Percentiles rank a stretch among this genome's conserved stretches.
Evolutionary conservation across 495 filamentous ascomycete genomes (phyloP).

Genomic region (Neurospora sp.): DNA sequence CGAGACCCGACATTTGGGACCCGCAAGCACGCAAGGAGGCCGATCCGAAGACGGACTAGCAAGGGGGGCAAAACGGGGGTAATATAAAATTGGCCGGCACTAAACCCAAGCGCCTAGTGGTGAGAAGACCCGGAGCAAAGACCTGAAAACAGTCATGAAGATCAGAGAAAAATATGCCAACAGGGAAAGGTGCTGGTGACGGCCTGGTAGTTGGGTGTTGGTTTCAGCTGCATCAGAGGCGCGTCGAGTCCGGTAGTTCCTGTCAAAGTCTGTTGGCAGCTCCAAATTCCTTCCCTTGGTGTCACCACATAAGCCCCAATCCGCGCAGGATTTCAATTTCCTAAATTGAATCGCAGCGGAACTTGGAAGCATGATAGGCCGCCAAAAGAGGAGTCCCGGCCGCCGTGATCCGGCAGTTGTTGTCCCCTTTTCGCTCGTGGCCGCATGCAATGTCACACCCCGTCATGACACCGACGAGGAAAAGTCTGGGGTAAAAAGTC

Average conservation of each 20-base stretch:
- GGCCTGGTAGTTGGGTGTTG: too few relatives aligned
- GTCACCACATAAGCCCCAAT: not conserved
- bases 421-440: not conserved
- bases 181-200: too few relatives aligned
- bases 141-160: too few relatives aligned
- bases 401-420: not conserved
- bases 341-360: not conserved
- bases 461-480: not conserved
- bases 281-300: not conserved
- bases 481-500: not conserved
- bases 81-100: not conserved
- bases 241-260: not conserved
- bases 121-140: too few relatives aligned
- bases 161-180: too few relatives aligned
- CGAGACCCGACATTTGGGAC: not conserved
- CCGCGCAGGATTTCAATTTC: not conserved
- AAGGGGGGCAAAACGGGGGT: not conserved
- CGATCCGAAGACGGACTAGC: not conserved
- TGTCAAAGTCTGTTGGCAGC: not conserved
- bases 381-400: not conserved
- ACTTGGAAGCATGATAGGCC: not conserved
- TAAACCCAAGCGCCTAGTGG: too few relatives aligned
- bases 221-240: too few relatives aligned
- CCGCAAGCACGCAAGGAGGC: not conserved
- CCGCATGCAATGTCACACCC: not conserved